Evolutionary conservation across 768 basidiomycete genomes (phyloP).

Genomic region (Cyathus striatus): DNA sequence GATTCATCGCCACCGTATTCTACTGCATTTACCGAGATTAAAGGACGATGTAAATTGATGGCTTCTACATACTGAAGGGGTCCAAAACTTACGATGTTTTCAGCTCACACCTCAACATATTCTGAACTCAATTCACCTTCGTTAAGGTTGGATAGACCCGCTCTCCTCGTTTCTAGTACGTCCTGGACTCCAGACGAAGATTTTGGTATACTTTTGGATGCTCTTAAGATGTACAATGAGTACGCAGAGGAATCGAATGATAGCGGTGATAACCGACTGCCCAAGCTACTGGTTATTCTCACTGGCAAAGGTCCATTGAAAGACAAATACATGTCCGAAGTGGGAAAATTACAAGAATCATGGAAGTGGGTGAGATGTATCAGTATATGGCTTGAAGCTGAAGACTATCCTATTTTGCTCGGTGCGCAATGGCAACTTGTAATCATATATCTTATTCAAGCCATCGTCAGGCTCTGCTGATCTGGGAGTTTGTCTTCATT

Average conservation of each 20-base stretch:
- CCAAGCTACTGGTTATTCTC: constrained; percentile 77
- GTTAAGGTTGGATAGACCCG: constrained; percentile 72
- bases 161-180: constrained; percentile 85
- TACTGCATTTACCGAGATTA: constrained; percentile 52
- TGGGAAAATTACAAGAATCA: constrained; percentile 50
- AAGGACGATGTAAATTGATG: constrained; percentile 7
- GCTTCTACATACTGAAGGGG: too few relatives aligned
- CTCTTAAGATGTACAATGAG: constrained; percentile 65
- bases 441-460: not conserved
- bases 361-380: constrained; percentile 81
- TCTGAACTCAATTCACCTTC: constrained; percentile 32
- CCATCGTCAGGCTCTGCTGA: constrained; percentile 72
- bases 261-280: constrained; percentile 34
- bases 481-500: constrained; percentile 86
- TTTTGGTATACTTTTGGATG: constrained; percentile 77
- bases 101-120: too few relatives aligned
- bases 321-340: constrained; percentile 66
- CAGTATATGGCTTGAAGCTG: constrained; percentile 84
- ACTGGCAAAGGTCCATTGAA: constrained; percentile 88
- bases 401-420: constrained; percentile 84
- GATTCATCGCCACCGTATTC: constrained; percentile 46
- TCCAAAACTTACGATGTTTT: too few relatives aligned
- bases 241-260: constrained; percentile 32
- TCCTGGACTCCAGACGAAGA: constrained; percentile 99
- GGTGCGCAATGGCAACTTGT: constrained; percentile 37